Percentiles rank a stretch among this genome's conserved stretches.
Evolutionary conservation across 1,139 yeast genomes (phyloP).

Genomic region (Yamadazyma sp.): DNA sequence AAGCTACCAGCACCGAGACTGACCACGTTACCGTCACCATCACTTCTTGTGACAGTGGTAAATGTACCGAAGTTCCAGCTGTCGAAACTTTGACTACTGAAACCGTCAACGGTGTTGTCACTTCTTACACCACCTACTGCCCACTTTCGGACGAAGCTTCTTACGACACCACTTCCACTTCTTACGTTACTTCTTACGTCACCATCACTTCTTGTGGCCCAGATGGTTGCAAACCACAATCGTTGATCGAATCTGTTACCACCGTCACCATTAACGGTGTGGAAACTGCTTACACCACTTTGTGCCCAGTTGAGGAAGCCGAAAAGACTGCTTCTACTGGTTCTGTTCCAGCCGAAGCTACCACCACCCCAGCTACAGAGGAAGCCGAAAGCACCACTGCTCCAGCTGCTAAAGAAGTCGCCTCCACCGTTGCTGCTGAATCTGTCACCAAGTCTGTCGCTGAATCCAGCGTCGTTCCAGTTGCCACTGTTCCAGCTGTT

Average conservation of each 20-base stretch:
- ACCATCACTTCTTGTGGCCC: slow-evolving; percentile 18
- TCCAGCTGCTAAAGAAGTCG: slow-evolving; percentile 9
- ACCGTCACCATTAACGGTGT: slow-evolving; percentile 25
- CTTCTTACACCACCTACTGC: slow-evolving; percentile 52
- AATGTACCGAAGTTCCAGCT: slow-evolving; percentile 22
- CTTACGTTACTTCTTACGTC: slow-evolving; percentile 16
- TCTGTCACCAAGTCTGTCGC: slow-evolving; percentile 2
- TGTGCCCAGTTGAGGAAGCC: slow-evolving; percentile 26
- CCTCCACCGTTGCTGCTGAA: not conserved
- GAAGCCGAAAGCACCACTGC: slow-evolving; percentile 9
- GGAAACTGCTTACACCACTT: slow-evolving; percentile 31
- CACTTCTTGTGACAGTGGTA: slow-evolving; percentile 17
- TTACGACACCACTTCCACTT: slow-evolving; percentile 16
- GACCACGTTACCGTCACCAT: slow-evolving; percentile 14
- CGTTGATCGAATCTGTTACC: slow-evolving; percentile 17
- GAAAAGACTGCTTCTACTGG: slow-evolving; percentile 11
- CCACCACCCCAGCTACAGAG: slow-evolving; percentile 10
- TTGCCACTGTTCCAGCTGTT: slow-evolving; percentile 7
- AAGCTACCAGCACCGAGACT: slow-evolving; percentile 10
- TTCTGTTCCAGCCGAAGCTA: slow-evolving; percentile 7
- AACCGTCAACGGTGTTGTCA: slow-evolving; percentile 42
- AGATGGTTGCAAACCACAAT: slow-evolving; percentile 7
- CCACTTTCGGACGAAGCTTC: slow-evolving; percentile 29
- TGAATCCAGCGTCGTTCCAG: slow-evolving; percentile 16
- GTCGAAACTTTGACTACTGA: slow-evolving; percentile 35